Base-by-base conservation (phyloP, 257 asterid species). In the Orobanche coerulescens region DNA sequence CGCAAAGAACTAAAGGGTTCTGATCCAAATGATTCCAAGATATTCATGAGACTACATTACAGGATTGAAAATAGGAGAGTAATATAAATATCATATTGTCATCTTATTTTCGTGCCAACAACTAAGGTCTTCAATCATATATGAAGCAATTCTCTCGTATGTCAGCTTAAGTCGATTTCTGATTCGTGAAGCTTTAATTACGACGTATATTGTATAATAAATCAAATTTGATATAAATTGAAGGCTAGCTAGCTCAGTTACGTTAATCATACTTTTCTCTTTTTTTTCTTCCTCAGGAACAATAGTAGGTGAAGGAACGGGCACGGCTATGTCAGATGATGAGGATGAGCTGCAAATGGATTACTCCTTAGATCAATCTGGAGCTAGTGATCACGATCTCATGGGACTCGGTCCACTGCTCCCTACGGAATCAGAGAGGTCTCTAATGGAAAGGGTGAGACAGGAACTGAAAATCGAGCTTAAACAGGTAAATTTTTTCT, bases 251-350 rank as follows among this genome's bases (percentile, higher is more conserved):
- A 30, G 36, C 36, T 30, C 3, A 7, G 36, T 30, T 30, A 30
- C 36, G 7, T 30, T 30, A 30, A 7, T 2, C 7, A 30, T 30
- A 30, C 3, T 30, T 30, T 30, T 66, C n/a, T 48, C 4, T 53
- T 20, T 15, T 23, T 47, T 9, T 53, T 25, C 11, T 33, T 52
- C 33, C 13, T 54, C 72, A 86, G 93, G 89, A 62, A 61, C 76
- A 28, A 78, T 69, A 24, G 71, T 81, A 1, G 87, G 84, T 23
- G 95, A 83, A 78, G 93, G 95, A 69, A 79, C 70, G 6, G 95
- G 93, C 26, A 89, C 82, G 42, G 76, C 93, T 11, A 86, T 86
- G 95, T 86, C 95, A 0, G 95, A 86, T 24, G 95, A 86, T 63
- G 95, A 86, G 43, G 95, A 83, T 58, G 93, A 81, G 68, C 53